A percentile compares a stretch with the other conserved stretches of the same genome.
These are phyloP conservation scores for Epichloe brachyelytri DNA, from an alignment of 2,329 filamentous ascomycete genomes.

Conservation along the genomic window DNA sequence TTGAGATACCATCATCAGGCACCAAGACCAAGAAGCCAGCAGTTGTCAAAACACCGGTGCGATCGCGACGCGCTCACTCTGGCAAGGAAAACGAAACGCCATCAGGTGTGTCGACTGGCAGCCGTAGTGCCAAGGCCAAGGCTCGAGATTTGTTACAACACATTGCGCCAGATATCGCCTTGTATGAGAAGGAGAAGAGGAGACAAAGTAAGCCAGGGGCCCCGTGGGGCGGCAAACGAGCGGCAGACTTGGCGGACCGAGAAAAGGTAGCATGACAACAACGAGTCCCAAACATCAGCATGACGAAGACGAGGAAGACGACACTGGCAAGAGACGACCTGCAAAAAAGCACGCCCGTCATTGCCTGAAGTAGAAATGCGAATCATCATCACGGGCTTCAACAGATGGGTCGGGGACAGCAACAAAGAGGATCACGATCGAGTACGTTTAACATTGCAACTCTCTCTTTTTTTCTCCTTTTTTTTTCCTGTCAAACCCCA, in stretches of 20 bases:
- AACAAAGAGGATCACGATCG: conserved; percentile 69
- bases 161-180: conserved; percentile 69
- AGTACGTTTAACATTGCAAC: conserved; percentile 37
- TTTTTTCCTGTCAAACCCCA: no score
- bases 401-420: conserved; percentile 62
- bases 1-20: conserved; percentile 20
- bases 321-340: conserved; percentile 35
- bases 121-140: conserved; percentile 77
- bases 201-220: conserved; percentile 39
- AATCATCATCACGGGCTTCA: conserved; percentile 73
- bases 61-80: conserved; percentile 31
- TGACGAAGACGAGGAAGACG: conserved; percentile 32
- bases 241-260: conserved; percentile 44
- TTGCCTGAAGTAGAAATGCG: conserved; percentile 55
- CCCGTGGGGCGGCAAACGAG: conserved; percentile 51
- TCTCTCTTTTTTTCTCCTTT: no score
- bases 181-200: conserved; percentile 92
- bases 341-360: conserved; percentile 49
- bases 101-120: conserved; percentile 50
- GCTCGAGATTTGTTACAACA: conserved; percentile 66
- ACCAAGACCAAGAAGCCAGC: conserved; percentile 11
- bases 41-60: conserved; percentile 25
- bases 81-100: conserved; percentile 82
- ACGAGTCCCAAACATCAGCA: conserved; percentile 31
- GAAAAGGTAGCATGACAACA: conserved; percentile 27